Evolutionary conservation across 2,329 filamentous ascomycete species (phyloP), one percentile per base, ranked within the genome.

Genomic region (Lasiodiplodia sp.): DNA sequence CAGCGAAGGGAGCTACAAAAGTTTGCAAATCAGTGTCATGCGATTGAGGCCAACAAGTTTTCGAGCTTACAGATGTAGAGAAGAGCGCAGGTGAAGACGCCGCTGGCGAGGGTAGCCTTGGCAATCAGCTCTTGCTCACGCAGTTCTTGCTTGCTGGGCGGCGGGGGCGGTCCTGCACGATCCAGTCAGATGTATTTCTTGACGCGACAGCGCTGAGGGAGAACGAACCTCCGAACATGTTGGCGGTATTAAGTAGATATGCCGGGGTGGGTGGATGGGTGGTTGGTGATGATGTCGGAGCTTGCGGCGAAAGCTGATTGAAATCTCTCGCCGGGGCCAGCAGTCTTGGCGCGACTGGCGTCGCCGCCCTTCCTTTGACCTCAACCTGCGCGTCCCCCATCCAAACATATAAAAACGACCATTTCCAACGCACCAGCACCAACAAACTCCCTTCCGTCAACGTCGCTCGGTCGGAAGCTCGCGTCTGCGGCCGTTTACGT

Each of bases 31-130:
- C 31, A 64, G 60, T 18, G 38, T 23, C n/a, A 3, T 51, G 31
- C 28, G 18, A 64, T 18, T 4, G 14, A 23, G 11, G 4, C 3
- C 10, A 7, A 23, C 23, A 6, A 21, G 31, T 12, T 4, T 12
- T 40, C 2, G 55, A n/a, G 18, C 91, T 68, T 88, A 96, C 92
- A 93, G 70, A 96, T 82, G 78, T 95, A 95, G 60, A 96, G 86
- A 62, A 92, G 80, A 49, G 90, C 84, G 71, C 89, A 89, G 18
- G 88, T 88, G 49, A 87, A 86, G 67, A 90, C 77, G 71, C 91
- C 91, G 75, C 85, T 86, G 82, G 91, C 89, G 73, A 95, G 83
- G 63, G 89, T 91, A 73, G 86, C 84, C 75, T 83, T 83, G 63
- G 92, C 91, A 78, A 91, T 87, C 70, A 84, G 83, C 84, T 94